Evolutionary conservation across 257 asterid species (phyloP).

Genomic region (Verbena officinalis): DNA sequence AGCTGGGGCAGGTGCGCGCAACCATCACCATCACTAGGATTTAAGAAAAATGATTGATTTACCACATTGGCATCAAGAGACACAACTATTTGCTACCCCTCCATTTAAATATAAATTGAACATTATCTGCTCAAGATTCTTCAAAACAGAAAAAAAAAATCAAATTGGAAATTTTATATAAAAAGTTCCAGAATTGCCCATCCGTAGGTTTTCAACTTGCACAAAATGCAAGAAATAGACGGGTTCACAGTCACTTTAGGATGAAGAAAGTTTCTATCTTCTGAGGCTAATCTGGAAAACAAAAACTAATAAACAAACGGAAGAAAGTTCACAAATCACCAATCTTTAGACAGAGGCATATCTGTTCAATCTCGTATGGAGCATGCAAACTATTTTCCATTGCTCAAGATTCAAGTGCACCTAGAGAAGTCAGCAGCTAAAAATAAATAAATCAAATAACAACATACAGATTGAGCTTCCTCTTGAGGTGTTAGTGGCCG

Average conservation of each 20-base stretch:
- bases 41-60: background rate
- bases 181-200: too few species aligned
- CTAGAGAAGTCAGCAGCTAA: background rate
- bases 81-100: background rate
- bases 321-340: background rate
- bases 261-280: too few species aligned
- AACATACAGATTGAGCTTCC: conserved; percentile 75
- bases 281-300: background rate
- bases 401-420: conserved; percentile 22
- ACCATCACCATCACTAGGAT: background rate
- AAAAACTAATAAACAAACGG: background rate
- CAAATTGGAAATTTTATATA: background rate
- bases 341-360: background rate
- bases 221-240: too few species aligned
- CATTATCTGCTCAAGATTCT: background rate
- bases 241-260: too few species aligned
- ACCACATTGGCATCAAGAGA: conserved; percentile 1
- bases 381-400: background rate
- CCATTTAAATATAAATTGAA: background rate
- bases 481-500: conserved; percentile 73
- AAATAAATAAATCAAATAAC: conserved; percentile 10
- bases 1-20: too few species aligned
- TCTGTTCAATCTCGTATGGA: background rate
- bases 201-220: too few species aligned
- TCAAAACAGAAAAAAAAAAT: background rate